Percentiles rank a stretch among this genome's conserved stretches.
These are phyloP conservation scores for Talaromyces trachyspermus DNA, from an alignment of 495 filamentous ascomycete genomes.

Conservation along the genomic window DNA sequence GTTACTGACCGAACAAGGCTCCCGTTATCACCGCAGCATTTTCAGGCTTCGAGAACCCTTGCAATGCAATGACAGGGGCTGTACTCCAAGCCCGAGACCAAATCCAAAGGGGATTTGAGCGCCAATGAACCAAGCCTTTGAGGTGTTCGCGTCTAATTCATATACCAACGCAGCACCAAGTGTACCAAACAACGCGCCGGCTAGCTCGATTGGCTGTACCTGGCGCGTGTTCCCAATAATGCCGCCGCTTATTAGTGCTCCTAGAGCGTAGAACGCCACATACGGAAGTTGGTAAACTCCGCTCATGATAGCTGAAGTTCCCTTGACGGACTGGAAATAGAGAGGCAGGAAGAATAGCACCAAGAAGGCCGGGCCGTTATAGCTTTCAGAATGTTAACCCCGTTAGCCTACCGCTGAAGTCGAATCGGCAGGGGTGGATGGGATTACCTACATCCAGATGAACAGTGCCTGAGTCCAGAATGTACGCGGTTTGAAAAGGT, in stretches of 20 bases:
- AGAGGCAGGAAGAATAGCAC: slow-evolving; percentile 44
- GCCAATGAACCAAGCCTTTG: slow-evolving; percentile 16
- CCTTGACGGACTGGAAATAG: slow-evolving; percentile 37
- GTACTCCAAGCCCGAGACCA: slow-evolving; percentile 16
- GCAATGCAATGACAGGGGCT: slow-evolving; percentile 23
- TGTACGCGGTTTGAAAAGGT: slow-evolving; percentile 8
- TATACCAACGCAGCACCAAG: slow-evolving; percentile 25
- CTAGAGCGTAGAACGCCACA: slow-evolving; percentile 7
- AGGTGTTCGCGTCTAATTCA: slow-evolving; percentile 12
- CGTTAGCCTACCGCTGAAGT: slow-evolving; percentile 3
- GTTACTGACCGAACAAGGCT: slow-evolving; percentile 19
- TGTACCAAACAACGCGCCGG: slow-evolving; percentile 16
- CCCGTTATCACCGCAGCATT: slow-evolving; percentile 31
- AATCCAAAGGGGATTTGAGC: slow-evolving; percentile 18
- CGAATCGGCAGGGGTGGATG: not conserved
- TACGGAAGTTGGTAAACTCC: slow-evolving; percentile 25
- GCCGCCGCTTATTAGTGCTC: slow-evolving; percentile 9
- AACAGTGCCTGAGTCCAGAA: slow-evolving; percentile 8
- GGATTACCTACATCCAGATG: slow-evolving; percentile 3
- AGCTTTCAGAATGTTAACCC: slow-evolving; percentile 6
- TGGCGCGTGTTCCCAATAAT: slow-evolving; percentile 13
- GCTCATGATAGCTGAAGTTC: slow-evolving; percentile 24
- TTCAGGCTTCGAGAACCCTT: slow-evolving; percentile 35
- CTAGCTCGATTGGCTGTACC: slow-evolving; percentile 10
- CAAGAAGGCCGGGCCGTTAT: slow-evolving; percentile 27